Base-by-base conservation (phyloP, 169 alveolate species). In the Besnoitia besnoiti region DNA sequence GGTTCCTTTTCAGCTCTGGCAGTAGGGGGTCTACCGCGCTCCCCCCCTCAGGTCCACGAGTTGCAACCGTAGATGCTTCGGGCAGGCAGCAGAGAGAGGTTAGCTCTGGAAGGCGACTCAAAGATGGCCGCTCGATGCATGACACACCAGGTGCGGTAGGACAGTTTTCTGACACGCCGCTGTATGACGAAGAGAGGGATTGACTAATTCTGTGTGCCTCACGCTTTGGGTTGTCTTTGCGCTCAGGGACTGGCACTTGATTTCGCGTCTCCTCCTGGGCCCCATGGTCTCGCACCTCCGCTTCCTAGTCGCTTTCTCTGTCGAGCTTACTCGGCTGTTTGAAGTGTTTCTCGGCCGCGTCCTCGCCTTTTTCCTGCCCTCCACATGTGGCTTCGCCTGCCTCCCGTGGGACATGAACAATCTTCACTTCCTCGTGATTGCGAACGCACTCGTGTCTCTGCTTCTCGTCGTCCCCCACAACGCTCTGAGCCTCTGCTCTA, bases 211-310 rank as follows among this genome's bases (percentile, higher is more conserved):
- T 5, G 12, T 16, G 12, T 55, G n/a, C 67, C 67, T 1, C 33
- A 19, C 30, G 82, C n/a, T 73, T 8, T 37, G 8, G 44, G 8
- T 73, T 73, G 46, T 16, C 5, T 73, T 10, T 55, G 30, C 67
- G 27, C 67, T 37, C 82, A 73, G 82, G 82, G 82, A 73, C 44
- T 73, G 82, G 82, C 82, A 73, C 8, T n/a, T 73, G 47, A 73
- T 73, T 16, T 73, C 82, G 82, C 82, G 82, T 37, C 82, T 73
- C 46, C 82, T 73, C 2, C 44, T 73, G 8, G 82, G 82, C 24
- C 82, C 82, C 27, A 1, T 73, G 82, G 82, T 73, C 24, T 73
- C 82, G 14, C 82, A 73, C n/a, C 46, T 73, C 8, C 82, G 82
- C 46, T 73, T 73, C 82, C 39, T 73, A 42, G 82, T 73, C 0